phyloP scores from a whole-genome alignment of 2,329 filamentous ascomycete genomes.

The Cladophialophora carrionii region DNA sequence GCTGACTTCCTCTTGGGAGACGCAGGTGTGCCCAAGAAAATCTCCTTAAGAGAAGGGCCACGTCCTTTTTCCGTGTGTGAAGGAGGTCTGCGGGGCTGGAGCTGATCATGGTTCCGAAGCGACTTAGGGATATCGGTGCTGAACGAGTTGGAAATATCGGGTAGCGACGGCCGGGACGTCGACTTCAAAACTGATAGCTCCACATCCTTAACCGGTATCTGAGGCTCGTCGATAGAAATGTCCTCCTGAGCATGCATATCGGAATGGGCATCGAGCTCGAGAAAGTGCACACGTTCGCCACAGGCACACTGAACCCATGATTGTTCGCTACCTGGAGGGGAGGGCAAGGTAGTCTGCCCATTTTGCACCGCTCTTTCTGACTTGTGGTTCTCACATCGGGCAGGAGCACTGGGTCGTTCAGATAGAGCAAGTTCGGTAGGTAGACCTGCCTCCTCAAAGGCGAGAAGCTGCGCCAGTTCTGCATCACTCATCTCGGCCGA shows the following conservation, averaged over 20 bases:
- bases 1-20: conserved; percentile 27
- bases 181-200: conserved; percentile 12
- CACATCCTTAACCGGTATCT: conserved; percentile 41
- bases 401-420: conserved; percentile 28
- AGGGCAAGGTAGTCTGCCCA: background rate
- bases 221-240: conserved; percentile 49
- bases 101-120: conserved; percentile 39
- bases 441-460: conserved; percentile 36
- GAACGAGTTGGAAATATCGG: conserved; percentile 33
- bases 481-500: conserved; percentile 22
- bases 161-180: conserved; percentile 19
- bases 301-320: conserved; percentile 47
- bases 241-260: conserved; percentile 61
- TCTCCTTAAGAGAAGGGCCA: conserved; percentile 35
- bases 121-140: conserved; percentile 35
- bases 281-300: conserved; percentile 58
- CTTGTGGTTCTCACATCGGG: conserved; percentile 3
- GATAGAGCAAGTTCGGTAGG: conserved; percentile 33
- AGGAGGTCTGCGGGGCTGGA: conserved; percentile 24
- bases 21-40: conserved; percentile 33
- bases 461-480: conserved; percentile 35
- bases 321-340: conserved; percentile 8
- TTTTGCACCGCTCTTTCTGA: conserved; percentile 19
- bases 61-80: conserved; percentile 30
- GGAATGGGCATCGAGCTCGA: conserved; percentile 62